Conservation (phyloP, 2,329 filamentous ascomycete genomes). For the Phoma sp. region DNA sequence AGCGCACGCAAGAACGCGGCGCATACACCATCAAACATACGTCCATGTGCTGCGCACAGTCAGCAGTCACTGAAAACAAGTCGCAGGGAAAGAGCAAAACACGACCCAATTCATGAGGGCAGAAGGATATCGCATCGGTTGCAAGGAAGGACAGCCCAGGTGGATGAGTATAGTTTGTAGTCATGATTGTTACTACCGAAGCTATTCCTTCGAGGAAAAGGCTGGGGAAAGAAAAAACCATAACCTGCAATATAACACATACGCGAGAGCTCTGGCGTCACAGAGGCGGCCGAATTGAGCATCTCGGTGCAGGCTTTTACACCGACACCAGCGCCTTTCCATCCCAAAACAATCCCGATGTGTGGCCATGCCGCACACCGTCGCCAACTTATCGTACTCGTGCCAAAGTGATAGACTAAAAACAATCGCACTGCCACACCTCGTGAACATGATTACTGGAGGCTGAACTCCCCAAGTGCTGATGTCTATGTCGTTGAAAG, state of each 20-base stretch:
- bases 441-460: slow-evolving; percentile 38
- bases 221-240: slow-evolving; percentile 27
- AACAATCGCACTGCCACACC: slow-evolving; percentile 26
- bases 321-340: slow-evolving; percentile 28
- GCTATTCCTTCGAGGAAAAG: slow-evolving; percentile 23
- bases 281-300: slow-evolving; percentile 38
- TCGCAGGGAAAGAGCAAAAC: neutral
- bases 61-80: neutral
- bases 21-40: neutral
- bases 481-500: slow-evolving; percentile 40
- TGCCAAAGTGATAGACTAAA: slow-evolving; percentile 24
- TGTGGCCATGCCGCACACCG: slow-evolving; percentile 24
- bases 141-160: neutral
- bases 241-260: slow-evolving; percentile 26
- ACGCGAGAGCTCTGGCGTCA: slow-evolving; percentile 38
- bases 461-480: slow-evolving; percentile 35
- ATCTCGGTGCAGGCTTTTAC: slow-evolving; percentile 38
- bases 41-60: no score
- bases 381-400: slow-evolving; percentile 37
- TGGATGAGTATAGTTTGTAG: slow-evolving; percentile 21
- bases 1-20: no score
- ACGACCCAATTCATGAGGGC: neutral
- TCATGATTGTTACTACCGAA: slow-evolving; percentile 41
- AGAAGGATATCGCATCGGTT: no score
- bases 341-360: slow-evolving; percentile 31